Base-by-base conservation (phyloP, 768 basidiomycete species). In the Phanerochaete carnosa region DNA sequence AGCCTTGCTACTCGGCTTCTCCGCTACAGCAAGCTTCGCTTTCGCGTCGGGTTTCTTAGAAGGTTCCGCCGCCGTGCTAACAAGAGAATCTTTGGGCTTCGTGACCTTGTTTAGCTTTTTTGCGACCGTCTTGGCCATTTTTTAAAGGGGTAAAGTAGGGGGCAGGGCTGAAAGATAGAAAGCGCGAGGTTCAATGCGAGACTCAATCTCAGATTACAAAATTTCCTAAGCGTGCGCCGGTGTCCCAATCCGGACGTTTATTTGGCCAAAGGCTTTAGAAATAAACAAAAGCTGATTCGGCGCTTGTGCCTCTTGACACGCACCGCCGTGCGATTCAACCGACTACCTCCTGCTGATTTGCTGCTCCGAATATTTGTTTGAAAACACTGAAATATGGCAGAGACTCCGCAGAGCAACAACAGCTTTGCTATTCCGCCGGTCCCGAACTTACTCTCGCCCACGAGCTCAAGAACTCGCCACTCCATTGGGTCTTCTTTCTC, bases 401-500 rank as follows among this genome's bases (percentile, higher is more conserved):
- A 39, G 19, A 70, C 71, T 11, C 69, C 72, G 7, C 68, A 70
- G 2, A 58, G 68, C 2, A 46, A 63, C 25, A 39, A 62, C 23
- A 65, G 46, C 43, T 61, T 58, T 26, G 55, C 62, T 33, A 57
- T 62, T 9, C 62, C 66, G 1, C 49, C 69, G 1, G 62, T 72
- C 2, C 68, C 68, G 33, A 64, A 64, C 16, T 57, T 71, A 13
- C 68, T 69, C 8, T 73, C 73, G 6, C 71, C 73, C 0, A 71
- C 73, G 5, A 66, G 70, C 32, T 72, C 84, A 55, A 83, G 88
- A 59, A 80, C 81, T 59, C 81, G 90, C 57, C 80, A 80, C 51
- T 92, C 91, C 5, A 83, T 92, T 43, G 86, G 87, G 66, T 87
- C 88, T 1, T 89, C 90, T 2, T 92, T 94, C 74, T 93, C 92